Base-by-base conservation (phyloP, 768 basidiomycete species). In the Trametes maxima region DNA sequence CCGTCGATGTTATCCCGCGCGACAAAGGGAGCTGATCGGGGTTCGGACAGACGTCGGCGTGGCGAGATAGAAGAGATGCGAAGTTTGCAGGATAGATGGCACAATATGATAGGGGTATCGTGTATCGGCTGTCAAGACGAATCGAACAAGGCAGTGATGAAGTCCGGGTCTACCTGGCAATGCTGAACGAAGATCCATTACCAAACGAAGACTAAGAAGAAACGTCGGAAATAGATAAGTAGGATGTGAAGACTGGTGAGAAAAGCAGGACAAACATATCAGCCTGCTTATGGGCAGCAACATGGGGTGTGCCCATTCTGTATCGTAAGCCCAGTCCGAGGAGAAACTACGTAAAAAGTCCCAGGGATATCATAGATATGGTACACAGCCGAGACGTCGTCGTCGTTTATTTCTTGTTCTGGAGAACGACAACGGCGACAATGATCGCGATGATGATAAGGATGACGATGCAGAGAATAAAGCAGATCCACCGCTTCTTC, bases 401-500 rank as follows among this genome's bases (percentile, higher is more conserved):
- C 48, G 19, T 54, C 48, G 67, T 67, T 47, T 80, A 79, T 54
- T 75, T 72, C 46, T 70, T 76, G 65, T 80, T 77, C 50, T 79
- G 70, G 28, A 77, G 75, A 25, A 88, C 80, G 35, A 86, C 79
- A 5, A 82, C 86, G 25, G 83, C 77, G 33, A 92, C 78, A 53
- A 90, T 79, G 46, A 82, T 87, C 46, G 85, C 78, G 49, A 92
- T 82, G 64, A 87, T 83, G 60, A 89, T 78, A 55, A 94, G 69
- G 59, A 92, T 70, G 57, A 83, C 67, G 65, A 95, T 69, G 57
- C 75, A 70, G 62, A 94, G 85, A 76, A 85, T 72, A 81, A 96
- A 96, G 78, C 95, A 98, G 73, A 96, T 95, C 94, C 95, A 97
- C 69, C 95, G 87, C 83, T 96, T 98, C 76, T 89, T 93, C 62